phyloP scores from a whole-genome alignment of 225 moss, liverwort and hornwort genomes.

The Physcomitrellopsis africana region DNA sequence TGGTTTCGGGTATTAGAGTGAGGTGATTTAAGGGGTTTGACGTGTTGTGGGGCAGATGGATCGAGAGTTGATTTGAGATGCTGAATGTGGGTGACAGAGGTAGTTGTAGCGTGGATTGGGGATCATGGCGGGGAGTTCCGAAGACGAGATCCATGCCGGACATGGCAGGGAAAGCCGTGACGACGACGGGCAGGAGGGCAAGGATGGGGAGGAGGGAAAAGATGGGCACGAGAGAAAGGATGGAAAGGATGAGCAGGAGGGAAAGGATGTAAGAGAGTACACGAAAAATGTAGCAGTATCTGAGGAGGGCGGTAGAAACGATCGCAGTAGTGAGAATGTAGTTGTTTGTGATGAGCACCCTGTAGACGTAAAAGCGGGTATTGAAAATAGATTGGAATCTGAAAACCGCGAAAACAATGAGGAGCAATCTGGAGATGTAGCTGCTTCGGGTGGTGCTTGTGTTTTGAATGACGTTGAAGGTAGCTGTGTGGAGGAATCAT shows the following conservation, averaged over 20 bases:
- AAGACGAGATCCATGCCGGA: slow-evolving; percentile 30
- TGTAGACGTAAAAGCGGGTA: not conserved
- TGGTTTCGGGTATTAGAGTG: not conserved
- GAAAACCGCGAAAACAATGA: slow-evolving; percentile 25
- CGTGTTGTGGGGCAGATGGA: slow-evolving; percentile 21
- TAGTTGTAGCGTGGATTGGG: slow-evolving; percentile 29
- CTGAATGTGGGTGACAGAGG: slow-evolving; percentile 40
- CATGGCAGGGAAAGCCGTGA: slow-evolving; percentile 7
- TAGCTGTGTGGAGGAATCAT: slow-evolving; percentile 19
- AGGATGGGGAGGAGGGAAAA: slow-evolving; percentile 20
- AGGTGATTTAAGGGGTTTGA: slow-evolving; percentile 23
- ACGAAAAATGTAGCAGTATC: too few species aligned
- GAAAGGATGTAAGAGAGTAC: too few species aligned
- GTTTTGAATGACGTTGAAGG: slow-evolving; percentile 8
- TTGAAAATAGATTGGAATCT: slow-evolving; percentile 22
- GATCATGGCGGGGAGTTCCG: slow-evolving; percentile 37
- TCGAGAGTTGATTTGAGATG: slow-evolving; percentile 25
- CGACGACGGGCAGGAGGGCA: slow-evolving; percentile 22
- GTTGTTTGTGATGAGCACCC: not conserved
- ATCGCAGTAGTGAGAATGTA: slow-evolving; percentile 21
- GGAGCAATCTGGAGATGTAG: slow-evolving; percentile 1
- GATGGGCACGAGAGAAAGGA: not conserved
- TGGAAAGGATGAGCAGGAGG: too few species aligned
- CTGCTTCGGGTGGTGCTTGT: slow-evolving; percentile 22
- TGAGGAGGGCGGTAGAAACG: slow-evolving; percentile 14